Percentiles rank a stretch among this genome's conserved stretches.
Conservation (phyloP, 805 yeast species). For the Wickerhamomyces silvicola region DNA sequence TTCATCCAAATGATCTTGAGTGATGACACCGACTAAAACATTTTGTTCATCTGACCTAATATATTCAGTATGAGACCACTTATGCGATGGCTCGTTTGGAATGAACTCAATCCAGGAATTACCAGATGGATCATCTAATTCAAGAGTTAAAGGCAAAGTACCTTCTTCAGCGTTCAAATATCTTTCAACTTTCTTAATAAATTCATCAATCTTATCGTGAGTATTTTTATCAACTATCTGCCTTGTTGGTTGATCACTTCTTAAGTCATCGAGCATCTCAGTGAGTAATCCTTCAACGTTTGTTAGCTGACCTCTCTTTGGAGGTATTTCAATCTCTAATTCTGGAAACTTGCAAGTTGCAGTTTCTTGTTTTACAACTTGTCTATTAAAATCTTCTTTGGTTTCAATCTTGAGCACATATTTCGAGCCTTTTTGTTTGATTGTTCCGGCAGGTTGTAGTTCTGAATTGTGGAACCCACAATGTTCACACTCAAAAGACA, state of each 20-base stretch:
- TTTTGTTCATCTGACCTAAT: constrained; percentile 84
- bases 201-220: constrained; percentile 66
- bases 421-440: constrained; percentile 82
- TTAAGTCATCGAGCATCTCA: constrained; percentile 79
- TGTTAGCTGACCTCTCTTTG: constrained; percentile 88
- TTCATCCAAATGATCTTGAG: constrained; percentile 47
- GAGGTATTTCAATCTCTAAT: constrained; percentile 90
- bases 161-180: constrained; percentile 62
- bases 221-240: constrained; percentile 67
- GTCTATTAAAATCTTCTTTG: constrained; percentile 75
- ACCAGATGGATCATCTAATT: constrained; percentile 90
- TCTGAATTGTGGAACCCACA: constrained; percentile 89
- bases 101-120: constrained; percentile 91
- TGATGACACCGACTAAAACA: constrained; percentile 72
- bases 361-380: constrained; percentile 85
- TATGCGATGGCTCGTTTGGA: constrained; percentile 83
- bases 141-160: constrained; percentile 69
- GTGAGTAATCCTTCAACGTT: constrained; percentile 83
- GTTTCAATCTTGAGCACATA: constrained; percentile 63
- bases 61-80: constrained; percentile 84
- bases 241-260: constrained; percentile 76
- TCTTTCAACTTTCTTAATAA: constrained; percentile 53
- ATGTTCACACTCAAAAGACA: constrained; percentile 95
- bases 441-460: constrained; percentile 90
- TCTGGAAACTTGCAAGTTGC: constrained; percentile 77